Evolutionary conservation across 2,329 filamentous ascomycete genomes (phyloP).

Genomic region (Elsinoe arachidis): DNA sequence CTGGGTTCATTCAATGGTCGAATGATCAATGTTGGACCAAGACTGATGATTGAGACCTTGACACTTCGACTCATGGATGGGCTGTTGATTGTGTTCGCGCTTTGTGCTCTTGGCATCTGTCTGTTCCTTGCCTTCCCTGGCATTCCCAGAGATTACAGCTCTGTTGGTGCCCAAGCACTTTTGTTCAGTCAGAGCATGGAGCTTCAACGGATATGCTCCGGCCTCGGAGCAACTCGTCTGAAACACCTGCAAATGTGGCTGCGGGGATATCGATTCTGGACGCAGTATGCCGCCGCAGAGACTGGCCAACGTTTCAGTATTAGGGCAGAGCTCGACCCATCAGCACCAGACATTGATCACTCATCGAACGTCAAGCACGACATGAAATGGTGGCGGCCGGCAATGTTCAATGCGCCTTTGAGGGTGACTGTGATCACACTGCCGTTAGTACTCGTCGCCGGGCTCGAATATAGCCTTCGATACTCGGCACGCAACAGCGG

Average conservation of each 20-base stretch:
- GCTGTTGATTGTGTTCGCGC: background rate
- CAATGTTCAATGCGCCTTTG: background rate
- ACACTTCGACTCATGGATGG: background rate
- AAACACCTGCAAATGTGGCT: background rate
- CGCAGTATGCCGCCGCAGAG: background rate
- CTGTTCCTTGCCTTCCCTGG: constrained; percentile 3
- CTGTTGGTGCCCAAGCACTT: background rate
- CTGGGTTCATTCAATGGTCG: background rate
- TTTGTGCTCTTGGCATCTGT: background rate
- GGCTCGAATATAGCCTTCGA: background rate
- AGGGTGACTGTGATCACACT: too few relatives aligned
- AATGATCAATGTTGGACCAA: background rate
- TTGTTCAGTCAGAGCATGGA: background rate
- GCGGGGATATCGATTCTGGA: background rate
- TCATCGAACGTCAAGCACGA: background rate
- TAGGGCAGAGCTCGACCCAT: background rate
- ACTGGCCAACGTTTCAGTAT: background rate
- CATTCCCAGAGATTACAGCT: background rate
- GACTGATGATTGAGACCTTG: background rate
- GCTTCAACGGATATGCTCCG: background rate
- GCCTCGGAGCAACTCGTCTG: background rate
- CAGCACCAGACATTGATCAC: background rate
- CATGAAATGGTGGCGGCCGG: constrained; percentile 2
- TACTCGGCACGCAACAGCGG: background rate
- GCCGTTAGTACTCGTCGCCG: background rate